Base-by-base conservation (phyloP, 768 basidiomycete genomes). In the Suillus variegatus region DNA sequence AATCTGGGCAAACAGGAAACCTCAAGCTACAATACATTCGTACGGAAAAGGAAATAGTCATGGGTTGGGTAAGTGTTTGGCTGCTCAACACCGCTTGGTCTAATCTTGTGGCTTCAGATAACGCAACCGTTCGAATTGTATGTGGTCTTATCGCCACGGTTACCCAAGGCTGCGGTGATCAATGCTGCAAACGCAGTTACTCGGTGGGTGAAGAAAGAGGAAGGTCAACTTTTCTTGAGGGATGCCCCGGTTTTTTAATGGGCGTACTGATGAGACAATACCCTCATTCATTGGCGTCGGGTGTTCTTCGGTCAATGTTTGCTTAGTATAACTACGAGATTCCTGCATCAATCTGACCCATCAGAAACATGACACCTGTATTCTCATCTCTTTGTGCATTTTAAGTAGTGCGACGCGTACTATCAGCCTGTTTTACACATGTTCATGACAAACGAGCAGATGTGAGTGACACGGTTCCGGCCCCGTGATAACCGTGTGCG, bases 81-180 rank as follows among this genome's bases (percentile, higher is more conserved):
- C 65, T 60, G 5, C 57, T 54, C 20, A 18, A 13, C 2, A 28
- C 5, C 12, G 13, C 25, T 16, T 20, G 41, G 43, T 20, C 36
- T 52, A 12, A 13, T 52, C 44, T 60, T 18, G 46, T 44, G 22
- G 60, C 56, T 14, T 38, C 72, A 99, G 96, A 91, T 96, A 65
- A 97, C 95, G 0, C 92, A 95, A 71, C 89, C 90, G 0, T 98
- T 97, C 72, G 97, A 99, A 75, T 78, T 99, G 18, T 99, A 97
- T 74, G 77, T 97, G 60, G 83, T 91, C 0, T 75, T 96, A 16
- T 93, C 94, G 1, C 92, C 94, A 12, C 82, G 85, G 57, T 73
- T 98, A 61, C 93, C 97, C 7, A 98, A 98, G 82, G 90, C 88
- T 60, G 94, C 92, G 0, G 89, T 87, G 1, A 89, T 98, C 16